Conservation (phyloP, 208 protist genomes). For the Willaertia magna region DNA sequence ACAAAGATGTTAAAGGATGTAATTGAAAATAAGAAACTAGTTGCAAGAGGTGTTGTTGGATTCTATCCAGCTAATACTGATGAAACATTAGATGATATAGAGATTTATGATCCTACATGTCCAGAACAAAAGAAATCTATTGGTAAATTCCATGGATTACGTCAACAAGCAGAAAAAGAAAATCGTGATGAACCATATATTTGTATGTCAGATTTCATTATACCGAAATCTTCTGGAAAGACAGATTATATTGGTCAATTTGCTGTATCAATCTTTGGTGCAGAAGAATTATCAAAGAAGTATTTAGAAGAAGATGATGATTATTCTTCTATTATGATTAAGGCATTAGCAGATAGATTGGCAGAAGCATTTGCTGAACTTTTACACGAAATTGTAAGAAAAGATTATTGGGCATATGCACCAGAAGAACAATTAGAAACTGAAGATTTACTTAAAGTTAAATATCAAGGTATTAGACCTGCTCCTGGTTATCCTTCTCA, state of each 20-base stretch:
- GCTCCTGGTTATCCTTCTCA: constrained; percentile 87
- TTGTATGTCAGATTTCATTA: constrained; percentile 79
- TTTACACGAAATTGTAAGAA: constrained; percentile 68
- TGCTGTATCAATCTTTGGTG: constrained; percentile 68
- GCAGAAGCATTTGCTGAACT: constrained; percentile 66
- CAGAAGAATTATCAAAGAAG: constrained; percentile 53
- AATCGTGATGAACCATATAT: constrained; percentile 60
- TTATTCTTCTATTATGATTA: constrained; percentile 77
- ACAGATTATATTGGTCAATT: constrained; percentile 80
- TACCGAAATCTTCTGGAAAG: constrained; percentile 47
- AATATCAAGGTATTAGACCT: constrained; percentile 87
- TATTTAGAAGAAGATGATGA: constrained; percentile 71
- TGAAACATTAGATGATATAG: constrained; percentile 71
- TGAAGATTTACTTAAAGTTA: constrained; percentile 73
- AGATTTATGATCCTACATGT: constrained; percentile 57
- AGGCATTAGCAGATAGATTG: constrained; percentile 78
- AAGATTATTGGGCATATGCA: constrained; percentile 75
- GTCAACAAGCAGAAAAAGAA: constrained; percentile 82
- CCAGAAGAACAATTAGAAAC: constrained; percentile 51
- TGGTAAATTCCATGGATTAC: constrained; percentile 57
- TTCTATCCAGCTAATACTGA: constrained; percentile 72
- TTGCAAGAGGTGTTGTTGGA: constrained; percentile 52
- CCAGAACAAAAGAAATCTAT: constrained; percentile 21
- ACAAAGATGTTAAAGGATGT: constrained; percentile 63
- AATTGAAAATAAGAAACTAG: constrained; percentile 58